Conservation (phyloP, 2,329 filamentous ascomycete genomes). For the Talaromyces sp. region DNA sequence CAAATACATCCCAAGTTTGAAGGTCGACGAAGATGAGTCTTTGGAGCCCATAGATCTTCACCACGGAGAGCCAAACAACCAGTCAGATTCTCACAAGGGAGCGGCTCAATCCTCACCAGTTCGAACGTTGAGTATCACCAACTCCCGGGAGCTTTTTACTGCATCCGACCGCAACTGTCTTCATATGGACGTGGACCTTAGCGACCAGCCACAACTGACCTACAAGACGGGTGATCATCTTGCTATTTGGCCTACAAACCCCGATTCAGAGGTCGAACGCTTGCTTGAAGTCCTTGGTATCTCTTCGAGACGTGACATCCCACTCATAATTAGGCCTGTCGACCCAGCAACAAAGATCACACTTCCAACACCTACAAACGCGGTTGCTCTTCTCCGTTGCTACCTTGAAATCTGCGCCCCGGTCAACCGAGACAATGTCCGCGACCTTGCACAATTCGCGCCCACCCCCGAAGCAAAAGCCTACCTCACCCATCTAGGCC, state of each 20-base stretch:
- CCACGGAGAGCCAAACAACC: slow-evolving; percentile 81
- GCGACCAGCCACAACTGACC: slow-evolving; percentile 72
- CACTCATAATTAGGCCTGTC: slow-evolving; percentile 58
- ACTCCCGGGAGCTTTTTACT: slow-evolving; percentile 79
- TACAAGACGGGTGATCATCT: slow-evolving; percentile 95
- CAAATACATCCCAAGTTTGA: slow-evolving; percentile 83
- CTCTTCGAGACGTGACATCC: slow-evolving; percentile 28
- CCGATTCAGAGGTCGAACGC: slow-evolving; percentile 80
- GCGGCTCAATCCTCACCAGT: slow-evolving; percentile 69
- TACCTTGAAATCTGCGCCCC: slow-evolving; percentile 91
- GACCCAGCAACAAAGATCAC: slow-evolving; percentile 78
- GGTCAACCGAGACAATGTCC: slow-evolving; percentile 87
- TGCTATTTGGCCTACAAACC: slow-evolving; percentile 87
- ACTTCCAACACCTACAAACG: slow-evolving; percentile 87
- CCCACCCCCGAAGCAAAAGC: slow-evolving; percentile 76
- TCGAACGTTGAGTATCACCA: slow-evolving; percentile 81
- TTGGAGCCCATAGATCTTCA: slow-evolving; percentile 76
- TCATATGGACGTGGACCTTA: slow-evolving; percentile 86
- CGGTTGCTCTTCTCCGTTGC: slow-evolving; percentile 81
- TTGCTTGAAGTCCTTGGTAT: slow-evolving; percentile 75
- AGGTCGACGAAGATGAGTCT: slow-evolving; percentile 71
- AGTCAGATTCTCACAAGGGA: slow-evolving; percentile 73
- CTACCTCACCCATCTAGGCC: slow-evolving; percentile 79
- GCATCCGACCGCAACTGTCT: slow-evolving; percentile 82
- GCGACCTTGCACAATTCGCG: slow-evolving; percentile 78